Evolutionary conservation across 306 rosid genomes (phyloP), one percentile per base, ranked within the genome.

Genomic region (Sicyos edulis): DNA sequence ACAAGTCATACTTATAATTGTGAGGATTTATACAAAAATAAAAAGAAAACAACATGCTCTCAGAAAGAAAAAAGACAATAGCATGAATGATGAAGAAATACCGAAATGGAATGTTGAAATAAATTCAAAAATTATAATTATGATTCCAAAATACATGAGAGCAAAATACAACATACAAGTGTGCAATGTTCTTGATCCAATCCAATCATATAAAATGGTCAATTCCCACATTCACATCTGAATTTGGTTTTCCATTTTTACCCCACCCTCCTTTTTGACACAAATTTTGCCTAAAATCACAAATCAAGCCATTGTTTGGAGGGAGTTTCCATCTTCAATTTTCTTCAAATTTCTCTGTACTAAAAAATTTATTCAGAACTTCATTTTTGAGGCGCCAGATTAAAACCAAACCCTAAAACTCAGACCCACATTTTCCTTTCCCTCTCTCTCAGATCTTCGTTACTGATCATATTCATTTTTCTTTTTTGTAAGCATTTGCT

Each of bases 381-480:
- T 26, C 49, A 4, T 68, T 49, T 8, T 45, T 24, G 74, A 64
- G 64, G 58, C 66, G 78, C 74, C 73, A 75, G 66, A 55, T 45
- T 32, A 7, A 45, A 75, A 57, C 73, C 79, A 45, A 75, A 57
- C 73, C 79, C 79, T 65, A 70, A 57, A 71, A 65, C 60, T 51
- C 45, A 67, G 5, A n/a, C 0, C 56, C 15, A 13, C 20, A 22
- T 15, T 44, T 44, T 49, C 47, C 37, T 44, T 50, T n/a, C 70
- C 22, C 7, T 58, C n/a, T 42, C 45, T 13, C 49, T 45, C 77
- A 72, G 81, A 78, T 78, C 81, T 72, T 57, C 54, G 47, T 54
- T 51, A 40, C 16, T 49, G 21, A 55, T 34, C 29, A 1, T 54
- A 19, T 11, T 40, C 34, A 3, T 17, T 58, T 59, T 7, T 29